phyloP scores from a whole-genome alignment of 202 grass and related monocot species.

The Musa balbisiana region DNA sequence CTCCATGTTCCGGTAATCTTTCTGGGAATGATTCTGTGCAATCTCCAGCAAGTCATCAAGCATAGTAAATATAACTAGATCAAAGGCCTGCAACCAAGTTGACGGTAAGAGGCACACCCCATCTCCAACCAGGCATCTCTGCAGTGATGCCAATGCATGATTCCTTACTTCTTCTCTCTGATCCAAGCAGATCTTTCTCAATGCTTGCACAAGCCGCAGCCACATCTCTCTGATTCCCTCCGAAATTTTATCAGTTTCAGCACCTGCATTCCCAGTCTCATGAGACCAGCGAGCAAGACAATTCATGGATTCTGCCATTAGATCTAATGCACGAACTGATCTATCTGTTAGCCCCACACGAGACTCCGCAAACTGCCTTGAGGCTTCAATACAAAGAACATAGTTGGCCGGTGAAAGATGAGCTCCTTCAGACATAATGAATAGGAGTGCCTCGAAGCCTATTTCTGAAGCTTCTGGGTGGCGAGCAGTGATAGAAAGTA shows the following conservation, averaged over 20 bases:
- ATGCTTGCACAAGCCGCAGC: conserved; percentile 77
- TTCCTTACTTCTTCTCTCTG: conserved; percentile 93
- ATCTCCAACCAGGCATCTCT: conserved; percentile 76
- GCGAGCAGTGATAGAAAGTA: conserved; percentile 82
- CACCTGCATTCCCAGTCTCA: conserved; percentile 66
- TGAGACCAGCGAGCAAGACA: conserved; percentile 64
- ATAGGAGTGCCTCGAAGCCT: conserved; percentile 86
- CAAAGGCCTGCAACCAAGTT: conserved; percentile 83
- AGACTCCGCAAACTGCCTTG: conserved; percentile 94
- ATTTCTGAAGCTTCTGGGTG: conserved; percentile 96
- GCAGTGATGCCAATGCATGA: conserved; percentile 65
- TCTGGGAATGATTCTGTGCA: conserved; percentile 64
- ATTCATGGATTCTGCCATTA: conserved; percentile 73
- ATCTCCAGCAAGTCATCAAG: conserved; percentile 92
- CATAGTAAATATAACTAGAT: conserved; percentile 75
- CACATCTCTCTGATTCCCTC: conserved; percentile 97
- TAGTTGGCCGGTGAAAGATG: conserved; percentile 89
- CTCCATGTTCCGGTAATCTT: conserved; percentile 96
- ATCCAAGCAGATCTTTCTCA: conserved; percentile 76
- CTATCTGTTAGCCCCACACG: conserved; percentile 68
- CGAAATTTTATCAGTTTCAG: conserved; percentile 60
- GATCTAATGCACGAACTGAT: conserved; percentile 85
- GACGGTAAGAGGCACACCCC: conserved; percentile 57
- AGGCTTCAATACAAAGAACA: conserved; percentile 69
- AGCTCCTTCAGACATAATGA: conserved; percentile 85